Percentiles rank a stretch among this genome's conserved stretches.
These are phyloP conservation scores for Endogone sp. DNA, from an alignment of 192 early-diverging fungal species.

Conservation along the genomic window DNA sequence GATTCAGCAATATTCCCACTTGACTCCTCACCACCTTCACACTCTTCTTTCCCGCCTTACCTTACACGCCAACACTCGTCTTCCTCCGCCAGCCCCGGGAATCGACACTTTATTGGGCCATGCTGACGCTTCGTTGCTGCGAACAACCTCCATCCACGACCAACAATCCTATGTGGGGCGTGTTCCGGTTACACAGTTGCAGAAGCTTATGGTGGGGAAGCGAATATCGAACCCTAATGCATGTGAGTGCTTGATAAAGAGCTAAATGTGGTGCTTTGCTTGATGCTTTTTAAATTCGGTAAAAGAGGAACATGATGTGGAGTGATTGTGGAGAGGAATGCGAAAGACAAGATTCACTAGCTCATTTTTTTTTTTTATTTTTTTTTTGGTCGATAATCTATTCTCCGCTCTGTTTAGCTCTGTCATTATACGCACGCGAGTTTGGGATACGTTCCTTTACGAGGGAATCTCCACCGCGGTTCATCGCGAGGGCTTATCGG, in stretches of 20 bases:
- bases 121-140: slow-evolving; percentile 26
- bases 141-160: slow-evolving; percentile 19
- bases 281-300: slow-evolving; percentile 4
- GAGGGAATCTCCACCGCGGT: neutral
- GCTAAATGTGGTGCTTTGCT: neutral
- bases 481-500: neutral
- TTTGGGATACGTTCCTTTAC: neutral
- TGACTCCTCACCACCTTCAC: slow-evolving; percentile 31
- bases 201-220: slow-evolving; percentile 13
- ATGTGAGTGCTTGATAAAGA: slow-evolving; percentile 16
- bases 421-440: neutral
- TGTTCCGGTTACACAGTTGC: slow-evolving; percentile 9
- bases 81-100: slow-evolving; percentile 35
- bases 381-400: too few relatives aligned
- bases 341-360: too few relatives aligned
- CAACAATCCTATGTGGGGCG: neutral
- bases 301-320: too few relatives aligned
- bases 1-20: slow-evolving; percentile 6
- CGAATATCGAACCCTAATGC: slow-evolving; percentile 4
- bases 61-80: slow-evolving; percentile 24
- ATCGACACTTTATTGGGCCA: slow-evolving; percentile 30
- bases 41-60: slow-evolving; percentile 23
- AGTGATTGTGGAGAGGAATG: too few relatives aligned
- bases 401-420: neutral
- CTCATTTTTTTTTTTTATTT: too few relatives aligned